phyloP scores from a whole-genome alignment of 2,329 filamentous ascomycete species.

The Immersiporthe knoxdaviesiana region DNA sequence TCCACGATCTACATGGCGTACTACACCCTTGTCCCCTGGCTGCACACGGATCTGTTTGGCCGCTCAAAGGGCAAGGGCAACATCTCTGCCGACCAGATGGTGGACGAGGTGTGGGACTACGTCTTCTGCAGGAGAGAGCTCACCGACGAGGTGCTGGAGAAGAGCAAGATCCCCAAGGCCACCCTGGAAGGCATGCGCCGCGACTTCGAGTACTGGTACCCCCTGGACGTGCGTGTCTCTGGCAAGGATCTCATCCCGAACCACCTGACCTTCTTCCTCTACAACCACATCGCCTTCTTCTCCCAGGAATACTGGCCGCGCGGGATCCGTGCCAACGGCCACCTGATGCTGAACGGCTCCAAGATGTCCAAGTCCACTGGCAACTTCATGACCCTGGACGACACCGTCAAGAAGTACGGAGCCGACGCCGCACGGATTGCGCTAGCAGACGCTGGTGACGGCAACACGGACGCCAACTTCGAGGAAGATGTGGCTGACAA shows the following conservation, averaged over 20 bases:
- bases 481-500: slow-evolving; percentile 94
- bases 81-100: slow-evolving; percentile 84
- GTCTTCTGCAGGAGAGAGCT: slow-evolving; percentile 79
- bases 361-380: slow-evolving; percentile 99
- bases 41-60: slow-evolving; percentile 88
- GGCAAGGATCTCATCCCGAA: slow-evolving; percentile 94
- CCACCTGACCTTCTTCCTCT: slow-evolving; percentile 93
- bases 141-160: slow-evolving; percentile 64
- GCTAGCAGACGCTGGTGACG: slow-evolving; percentile 78
- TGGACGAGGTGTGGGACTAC: slow-evolving; percentile 95
- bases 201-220: slow-evolving; percentile 97
- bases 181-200: slow-evolving; percentile 79
- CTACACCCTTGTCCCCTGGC: slow-evolving; percentile 66
- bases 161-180: slow-evolving; percentile 73
- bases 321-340: slow-evolving; percentile 85
- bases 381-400: slow-evolving; percentile 91
- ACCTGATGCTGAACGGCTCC: slow-evolving; percentile 91
- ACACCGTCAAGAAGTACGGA: slow-evolving; percentile 88
- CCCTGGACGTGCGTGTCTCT: slow-evolving; percentile 82
- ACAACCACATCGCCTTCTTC: slow-evolving; percentile 91
- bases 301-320: slow-evolving; percentile 85
- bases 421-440: slow-evolving; percentile 68
- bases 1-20: slow-evolving; percentile 91
- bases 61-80: slow-evolving; percentile 68
- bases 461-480: slow-evolving; percentile 94